Percentiles rank a stretch among this genome's conserved stretches.
These are phyloP conservation scores for Backusella australiensis DNA, from an alignment of 192 early-diverging fungal species.

Conservation along the genomic window DNA sequence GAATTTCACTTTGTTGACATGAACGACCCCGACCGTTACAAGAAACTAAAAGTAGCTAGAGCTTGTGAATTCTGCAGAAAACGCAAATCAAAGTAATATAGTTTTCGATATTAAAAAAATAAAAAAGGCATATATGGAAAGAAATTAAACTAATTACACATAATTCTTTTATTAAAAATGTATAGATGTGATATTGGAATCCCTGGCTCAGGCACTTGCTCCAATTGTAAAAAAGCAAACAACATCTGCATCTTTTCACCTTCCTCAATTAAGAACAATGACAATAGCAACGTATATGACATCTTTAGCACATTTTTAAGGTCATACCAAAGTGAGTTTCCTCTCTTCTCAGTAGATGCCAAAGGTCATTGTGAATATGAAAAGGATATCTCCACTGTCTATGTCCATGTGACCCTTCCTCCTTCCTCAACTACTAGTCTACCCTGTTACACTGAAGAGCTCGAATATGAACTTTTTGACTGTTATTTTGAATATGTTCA, in stretches of 20 bases:
- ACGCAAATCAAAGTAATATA: slow-evolving; percentile 29
- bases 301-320: not conserved
- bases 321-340: not conserved
- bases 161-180: not conserved
- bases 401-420: slow-evolving; percentile 5
- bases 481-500: slow-evolving; percentile 14
- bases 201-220: slow-evolving; percentile 21
- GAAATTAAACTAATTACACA: not conserved
- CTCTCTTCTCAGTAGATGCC: not conserved
- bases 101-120: not conserved
- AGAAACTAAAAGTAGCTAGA: slow-evolving; percentile 22
- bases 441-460: slow-evolving; percentile 1
- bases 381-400: not conserved
- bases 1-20: slow-evolving; percentile 28
- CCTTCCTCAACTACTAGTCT: not conserved
- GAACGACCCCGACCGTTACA: slow-evolving; percentile 29
- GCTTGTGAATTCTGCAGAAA: slow-evolving; percentile 29
- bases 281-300: not conserved
- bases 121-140: not conserved
- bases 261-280: not conserved
- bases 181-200: slow-evolving; percentile 22
- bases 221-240: slow-evolving; percentile 15
- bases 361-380: slow-evolving; percentile 12
- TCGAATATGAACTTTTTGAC: slow-evolving; percentile 6
- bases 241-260: slow-evolving; percentile 13